Evolutionary conservation across 345 rosid species (phyloP).

Genomic region (Ricinus communis): DNA sequence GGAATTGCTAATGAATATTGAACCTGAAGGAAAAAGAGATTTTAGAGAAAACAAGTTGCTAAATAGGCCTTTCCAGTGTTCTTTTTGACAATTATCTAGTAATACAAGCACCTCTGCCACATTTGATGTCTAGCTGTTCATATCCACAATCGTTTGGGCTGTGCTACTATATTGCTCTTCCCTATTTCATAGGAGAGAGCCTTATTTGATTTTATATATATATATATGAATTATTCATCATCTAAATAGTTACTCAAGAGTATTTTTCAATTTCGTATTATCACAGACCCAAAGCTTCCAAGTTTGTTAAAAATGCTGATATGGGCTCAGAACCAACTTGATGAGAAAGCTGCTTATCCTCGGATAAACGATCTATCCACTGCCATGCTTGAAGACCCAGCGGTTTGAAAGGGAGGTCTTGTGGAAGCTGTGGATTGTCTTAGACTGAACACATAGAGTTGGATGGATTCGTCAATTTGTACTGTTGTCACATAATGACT

Average conservation of each 20-base stretch:
- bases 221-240: neutral
- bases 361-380: constrained; percentile 74
- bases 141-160: neutral
- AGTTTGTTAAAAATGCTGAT: constrained; percentile 87
- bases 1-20: neutral
- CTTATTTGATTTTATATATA: neutral
- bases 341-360: constrained; percentile 90
- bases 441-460: constrained; percentile 10
- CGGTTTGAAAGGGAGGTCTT: constrained; percentile 38
- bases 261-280: neutral
- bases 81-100: neutral
- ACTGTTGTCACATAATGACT: constrained; percentile 4
- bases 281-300: constrained; percentile 89
- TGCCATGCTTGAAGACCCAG: constrained; percentile 71
- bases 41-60: neutral
- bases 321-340: constrained; percentile 90
- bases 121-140: neutral
- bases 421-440: neutral
- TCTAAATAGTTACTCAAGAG: neutral
- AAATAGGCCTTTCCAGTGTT: neutral
- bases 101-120: neutral
- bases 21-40: neutral
- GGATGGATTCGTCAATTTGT: constrained; percentile 17
- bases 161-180: neutral
- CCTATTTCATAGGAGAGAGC: neutral